Evolutionary conservation across 345 rosid species (phyloP).

Genomic region (Salix arbutifolia): DNA sequence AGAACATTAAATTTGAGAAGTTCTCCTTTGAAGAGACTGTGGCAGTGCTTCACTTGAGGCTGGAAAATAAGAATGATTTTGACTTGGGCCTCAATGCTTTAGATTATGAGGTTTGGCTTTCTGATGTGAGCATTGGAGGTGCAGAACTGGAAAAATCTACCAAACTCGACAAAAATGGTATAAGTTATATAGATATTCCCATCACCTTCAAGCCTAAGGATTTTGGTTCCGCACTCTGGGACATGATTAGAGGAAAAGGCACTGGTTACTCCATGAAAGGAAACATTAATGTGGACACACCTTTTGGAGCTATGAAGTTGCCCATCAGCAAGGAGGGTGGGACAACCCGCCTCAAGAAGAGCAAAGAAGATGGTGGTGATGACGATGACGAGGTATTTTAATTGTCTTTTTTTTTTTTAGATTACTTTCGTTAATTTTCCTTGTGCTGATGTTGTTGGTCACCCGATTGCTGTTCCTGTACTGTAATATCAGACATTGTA

Average conservation of each 20-base stretch:
- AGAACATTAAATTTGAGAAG: slow-evolving; percentile 69
- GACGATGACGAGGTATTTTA: slow-evolving; percentile 55
- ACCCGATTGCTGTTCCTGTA: neutral
- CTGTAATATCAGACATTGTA: neutral
- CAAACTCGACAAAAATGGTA: slow-evolving; percentile 69
- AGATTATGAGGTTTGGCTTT: slow-evolving; percentile 83
- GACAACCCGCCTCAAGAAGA: slow-evolving; percentile 77
- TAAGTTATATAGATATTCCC: slow-evolving; percentile 56
- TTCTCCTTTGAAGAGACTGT: slow-evolving; percentile 84
- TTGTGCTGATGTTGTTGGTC: neutral
- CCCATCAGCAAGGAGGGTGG: slow-evolving; percentile 95
- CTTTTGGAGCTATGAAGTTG: slow-evolving; percentile 90
- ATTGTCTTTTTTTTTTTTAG: neutral
- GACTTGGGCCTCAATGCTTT: slow-evolving; percentile 75
- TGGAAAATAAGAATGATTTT: slow-evolving; percentile 86
- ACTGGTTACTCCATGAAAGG: slow-evolving; percentile 91
- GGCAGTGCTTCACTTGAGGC: slow-evolving; percentile 77
- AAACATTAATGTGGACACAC: slow-evolving; percentile 73
- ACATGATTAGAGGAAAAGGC: slow-evolving; percentile 93
- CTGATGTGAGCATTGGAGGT: slow-evolving; percentile 62
- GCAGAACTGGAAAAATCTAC: slow-evolving; percentile 64
- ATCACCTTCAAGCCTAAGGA: slow-evolving; percentile 92
- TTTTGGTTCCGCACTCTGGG: slow-evolving; percentile 96
- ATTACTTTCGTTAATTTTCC: neutral
- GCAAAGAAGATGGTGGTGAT: slow-evolving; percentile 55